Conservation (phyloP, 805 yeast genomes). For the Monosporozyma aquatica region DNA sequence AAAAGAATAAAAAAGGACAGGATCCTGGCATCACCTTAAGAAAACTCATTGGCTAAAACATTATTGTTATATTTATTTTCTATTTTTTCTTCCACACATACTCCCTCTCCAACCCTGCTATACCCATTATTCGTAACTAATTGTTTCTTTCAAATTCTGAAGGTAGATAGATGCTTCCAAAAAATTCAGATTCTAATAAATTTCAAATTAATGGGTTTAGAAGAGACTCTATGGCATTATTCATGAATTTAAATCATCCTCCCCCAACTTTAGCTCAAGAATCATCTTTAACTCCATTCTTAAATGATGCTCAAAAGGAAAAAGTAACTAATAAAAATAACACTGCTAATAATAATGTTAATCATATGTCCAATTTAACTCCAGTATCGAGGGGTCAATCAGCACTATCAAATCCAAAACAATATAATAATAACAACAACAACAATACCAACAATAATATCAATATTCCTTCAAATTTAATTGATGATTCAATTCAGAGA, state of each 20-base stretch:
- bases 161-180: background rate
- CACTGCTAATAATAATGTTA: slow-evolving; percentile 12
- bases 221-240: slow-evolving; percentile 20
- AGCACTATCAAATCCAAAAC: slow-evolving; percentile 3
- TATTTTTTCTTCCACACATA: background rate
- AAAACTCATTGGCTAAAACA: too few relatives aligned
- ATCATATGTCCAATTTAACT: slow-evolving; percentile 30
- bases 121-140: too few relatives aligned
- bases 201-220: slow-evolving; percentile 8
- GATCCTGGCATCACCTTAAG: too few relatives aligned
- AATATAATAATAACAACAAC: slow-evolving; percentile 9
- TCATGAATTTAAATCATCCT: slow-evolving; percentile 18
- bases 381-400: background rate
- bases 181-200: slow-evolving; percentile 1
- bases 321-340: too few relatives aligned
- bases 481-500: too few relatives aligned
- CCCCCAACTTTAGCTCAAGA: slow-evolving; percentile 5
- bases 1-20: too few relatives aligned
- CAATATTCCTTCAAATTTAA: background rate
- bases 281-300: slow-evolving; percentile 16
- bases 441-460: slow-evolving; percentile 5
- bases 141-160: too few relatives aligned
- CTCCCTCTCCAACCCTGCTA: too few relatives aligned
- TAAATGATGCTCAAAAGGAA: slow-evolving; percentile 5
- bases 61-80: background rate